These are phyloP conservation scores for Phytophthora brassicae DNA, from an alignment of 352 stramenopile genomes.

Conservation along the genomic window DNA sequence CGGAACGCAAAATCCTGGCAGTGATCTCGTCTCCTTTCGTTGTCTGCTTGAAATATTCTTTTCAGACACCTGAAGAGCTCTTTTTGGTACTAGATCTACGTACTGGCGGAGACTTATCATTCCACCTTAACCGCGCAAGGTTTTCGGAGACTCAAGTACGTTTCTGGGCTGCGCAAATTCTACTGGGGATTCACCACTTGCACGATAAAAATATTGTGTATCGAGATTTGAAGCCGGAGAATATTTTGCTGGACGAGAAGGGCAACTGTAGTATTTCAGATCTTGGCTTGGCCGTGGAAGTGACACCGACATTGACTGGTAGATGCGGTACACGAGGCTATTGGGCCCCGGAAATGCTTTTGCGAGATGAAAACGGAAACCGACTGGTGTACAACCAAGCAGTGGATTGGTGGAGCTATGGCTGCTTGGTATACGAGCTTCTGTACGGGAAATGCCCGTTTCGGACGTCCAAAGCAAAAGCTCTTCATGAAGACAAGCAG, in stretches of 20 bases:
- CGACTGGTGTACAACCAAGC: slow-evolving; percentile 92
- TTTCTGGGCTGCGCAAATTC: slow-evolving; percentile 83
- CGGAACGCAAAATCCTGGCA: slow-evolving; percentile 75
- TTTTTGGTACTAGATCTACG: slow-evolving; percentile 97
- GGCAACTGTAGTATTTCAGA: slow-evolving; percentile 96
- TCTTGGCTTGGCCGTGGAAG: slow-evolving; percentile 94
- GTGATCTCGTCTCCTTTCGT: slow-evolving; percentile 91
- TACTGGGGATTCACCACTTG: slow-evolving; percentile 78
- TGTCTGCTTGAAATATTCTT: slow-evolving; percentile 95
- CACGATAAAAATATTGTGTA: slow-evolving; percentile 92
- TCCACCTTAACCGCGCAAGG: slow-evolving; percentile 69
- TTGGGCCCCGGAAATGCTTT: slow-evolving; percentile 97
- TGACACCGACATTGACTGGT: slow-evolving; percentile 84
- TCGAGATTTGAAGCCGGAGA: slow-evolving; percentile 89
- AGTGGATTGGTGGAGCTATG: slow-evolving; percentile 98
- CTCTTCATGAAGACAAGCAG: slow-evolving; percentile 91
- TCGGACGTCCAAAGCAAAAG: slow-evolving; percentile 92
- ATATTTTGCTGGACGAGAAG: slow-evolving; percentile 92
- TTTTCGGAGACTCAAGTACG: slow-evolving; percentile 75
- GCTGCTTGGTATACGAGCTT: slow-evolving; percentile 97
- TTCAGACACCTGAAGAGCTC: slow-evolving; percentile 94
- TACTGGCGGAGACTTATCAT: slow-evolving; percentile 95
- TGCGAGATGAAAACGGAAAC: slow-evolving; percentile 89
- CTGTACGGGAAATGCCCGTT: slow-evolving; percentile 97
- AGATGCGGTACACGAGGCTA: slow-evolving; percentile 84